A percentile compares a stretch with the other conserved stretches of the same genome.
These are phyloP conservation scores for Suillus clintonianus DNA, from an alignment of 768 basidiomycete genomes.

Conservation along the genomic window DNA sequence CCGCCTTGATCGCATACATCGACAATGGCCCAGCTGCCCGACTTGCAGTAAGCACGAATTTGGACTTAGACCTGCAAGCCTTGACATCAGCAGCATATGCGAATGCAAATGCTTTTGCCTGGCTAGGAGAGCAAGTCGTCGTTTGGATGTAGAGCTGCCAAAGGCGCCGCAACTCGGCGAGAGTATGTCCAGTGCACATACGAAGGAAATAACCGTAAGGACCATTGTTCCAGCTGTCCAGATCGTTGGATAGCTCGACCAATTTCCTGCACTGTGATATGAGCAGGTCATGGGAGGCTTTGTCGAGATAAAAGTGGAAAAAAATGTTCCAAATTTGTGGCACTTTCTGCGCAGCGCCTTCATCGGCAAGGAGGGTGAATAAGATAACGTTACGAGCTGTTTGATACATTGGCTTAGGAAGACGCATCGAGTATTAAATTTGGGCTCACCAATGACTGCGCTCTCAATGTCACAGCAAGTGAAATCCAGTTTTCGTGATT, in stretches of 20 bases:
- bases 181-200: conserved; percentile 24
- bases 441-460: conserved; percentile 29
- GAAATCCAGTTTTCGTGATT: conserved; percentile 24
- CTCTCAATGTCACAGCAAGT: conserved; percentile 32
- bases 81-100: conserved; percentile 23
- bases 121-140: conserved; percentile 12
- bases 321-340: conserved; percentile 33
- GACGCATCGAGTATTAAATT: not conserved
- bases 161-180: conserved; percentile 20
- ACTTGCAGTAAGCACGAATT: conserved; percentile 9
- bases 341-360: conserved; percentile 13
- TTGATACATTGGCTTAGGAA: not conserved
- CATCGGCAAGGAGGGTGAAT: conserved; percentile 29
- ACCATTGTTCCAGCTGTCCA: conserved; percentile 26
- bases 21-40: conserved; percentile 31
- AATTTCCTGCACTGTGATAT: conserved; percentile 30
- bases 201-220: conserved; percentile 28
- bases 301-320: conserved; percentile 30
- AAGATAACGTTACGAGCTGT: conserved; percentile 31
- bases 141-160: conserved; percentile 22
- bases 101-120: conserved; percentile 14
- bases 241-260: conserved; percentile 11
- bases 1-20: conserved; percentile 7
- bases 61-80: not conserved
- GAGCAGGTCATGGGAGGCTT: conserved; percentile 24